Evolutionary conservation across 768 basidiomycete genomes (phyloP).

Genomic region (Calvatia gigantea): DNA sequence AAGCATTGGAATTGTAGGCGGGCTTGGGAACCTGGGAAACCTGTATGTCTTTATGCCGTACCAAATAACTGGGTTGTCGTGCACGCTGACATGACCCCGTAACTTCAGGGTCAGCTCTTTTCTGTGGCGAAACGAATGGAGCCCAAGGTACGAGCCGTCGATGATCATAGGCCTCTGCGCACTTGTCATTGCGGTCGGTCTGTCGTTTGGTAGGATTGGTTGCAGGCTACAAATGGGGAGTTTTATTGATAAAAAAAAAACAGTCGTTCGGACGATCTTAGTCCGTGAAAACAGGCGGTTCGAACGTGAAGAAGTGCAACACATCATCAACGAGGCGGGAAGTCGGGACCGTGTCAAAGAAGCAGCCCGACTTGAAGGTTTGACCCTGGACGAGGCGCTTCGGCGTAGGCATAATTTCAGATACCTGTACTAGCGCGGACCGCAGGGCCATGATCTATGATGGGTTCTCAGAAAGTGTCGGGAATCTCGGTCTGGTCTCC

Average conservation of each 20-base stretch:
- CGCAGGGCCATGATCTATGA: not conserved
- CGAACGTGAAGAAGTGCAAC: not conserved
- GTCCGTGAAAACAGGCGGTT: not conserved
- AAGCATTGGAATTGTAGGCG: conserved; percentile 62
- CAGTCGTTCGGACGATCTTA: not conserved
- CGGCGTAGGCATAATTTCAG: not conserved
- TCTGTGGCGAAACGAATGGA: conserved; percentile 59
- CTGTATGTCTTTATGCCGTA: conserved; percentile 36
- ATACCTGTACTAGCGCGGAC: not conserved
- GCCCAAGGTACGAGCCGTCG: conserved; percentile 58
- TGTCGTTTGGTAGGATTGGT: conserved; percentile 24
- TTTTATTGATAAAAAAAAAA: no score
- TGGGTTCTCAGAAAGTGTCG: no score
- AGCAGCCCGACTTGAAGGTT: conserved; percentile 1
- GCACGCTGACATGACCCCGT: no score
- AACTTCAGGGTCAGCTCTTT: conserved; percentile 53
- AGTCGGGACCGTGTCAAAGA: not conserved
- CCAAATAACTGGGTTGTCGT: not conserved
- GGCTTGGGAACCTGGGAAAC: conserved; percentile 51
- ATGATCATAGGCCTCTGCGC: conserved; percentile 41
- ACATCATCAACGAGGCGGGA: not conserved
- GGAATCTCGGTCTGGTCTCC: no score
- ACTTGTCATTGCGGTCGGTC: conserved; percentile 21
- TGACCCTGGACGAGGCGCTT: not conserved
- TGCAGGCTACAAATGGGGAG: no score